Evolutionary conservation across 73 alveolate species (phyloP), one percentile per base, ranked within the genome.

Genomic region (Paramecium pentaurelia): DNA sequence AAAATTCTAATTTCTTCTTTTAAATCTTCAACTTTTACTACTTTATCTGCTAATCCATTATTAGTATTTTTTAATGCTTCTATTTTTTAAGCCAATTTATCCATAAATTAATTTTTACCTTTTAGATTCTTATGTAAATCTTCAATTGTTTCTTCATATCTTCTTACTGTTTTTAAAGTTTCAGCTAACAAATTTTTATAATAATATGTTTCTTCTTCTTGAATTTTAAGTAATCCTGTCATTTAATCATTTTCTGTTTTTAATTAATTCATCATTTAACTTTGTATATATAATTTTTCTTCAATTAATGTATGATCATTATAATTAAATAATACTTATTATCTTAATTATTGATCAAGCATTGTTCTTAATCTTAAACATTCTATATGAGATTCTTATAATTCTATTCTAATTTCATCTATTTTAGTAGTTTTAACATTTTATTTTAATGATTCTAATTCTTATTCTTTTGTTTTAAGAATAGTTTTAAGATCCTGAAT

Each of bases 321-420:
- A 28, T 45, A 80, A 32, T 80, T 28, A 34, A 80, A 44, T 28
- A 80, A 27, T 7, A 44, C 77, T 40, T 32, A 40, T 25, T 22
- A 22, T 45, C 91, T 80, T 45, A 44, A 27, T 28, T 80, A 20
- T 28, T 80, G 32, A 80, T 80, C 91, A 25, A 80, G 49, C 75
- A 45, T 32, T 12, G 91, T 80, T 80, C 91, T 40, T 45, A 80
- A 49, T 49, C 75, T 80, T 42, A 80, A 32, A 49, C 54, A 45
- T 47, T 80, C 91, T 7, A 45, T 9, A 80, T 80, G 91, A 45
- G 77, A 32, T 36, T 80, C 91, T 80, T 47, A 14, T 45, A 80
- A 49, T 80, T 80, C 91, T 20, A 80, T 47, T 80, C 91, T 80
- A 16, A 80, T 80, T 44, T 80, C 91, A 22, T 80, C 91, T n/a